A percentile compares a stretch with the other conserved stretches of the same genome.
Evolutionary conservation across 345 rosid species (phyloP).

Genomic region (Eucalyptus cloeziana): DNA sequence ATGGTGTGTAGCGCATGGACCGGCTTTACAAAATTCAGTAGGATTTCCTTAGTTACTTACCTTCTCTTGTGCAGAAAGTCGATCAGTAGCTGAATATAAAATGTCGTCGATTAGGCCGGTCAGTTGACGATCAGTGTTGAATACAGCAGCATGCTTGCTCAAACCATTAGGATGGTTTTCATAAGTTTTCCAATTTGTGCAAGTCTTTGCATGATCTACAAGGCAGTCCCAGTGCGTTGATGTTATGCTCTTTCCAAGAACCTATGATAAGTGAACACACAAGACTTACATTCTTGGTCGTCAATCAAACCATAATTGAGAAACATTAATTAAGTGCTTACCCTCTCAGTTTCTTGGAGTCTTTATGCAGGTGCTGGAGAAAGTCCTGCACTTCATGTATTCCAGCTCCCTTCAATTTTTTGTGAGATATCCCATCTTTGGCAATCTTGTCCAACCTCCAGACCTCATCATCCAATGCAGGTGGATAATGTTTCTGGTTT

Average conservation of each 20-base stretch:
- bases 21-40: not conserved
- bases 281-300: not conserved
- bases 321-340: not conserved
- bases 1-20: not conserved
- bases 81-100: not conserved
- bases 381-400: conserved; percentile 64
- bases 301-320: not conserved
- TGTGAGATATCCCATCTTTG: not conserved
- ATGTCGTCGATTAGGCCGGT: not conserved
- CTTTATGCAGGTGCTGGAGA: conserved; percentile 45
- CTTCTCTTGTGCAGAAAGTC: not conserved
- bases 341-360: conserved; percentile 23
- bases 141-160: not conserved
- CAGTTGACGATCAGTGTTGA: not conserved
- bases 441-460: conserved; percentile 42
- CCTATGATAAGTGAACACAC: not conserved
- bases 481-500: conserved; percentile 2
- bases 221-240: not conserved
- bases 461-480: not conserved
- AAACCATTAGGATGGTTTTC: not conserved
- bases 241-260: not conserved
- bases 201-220: not conserved
- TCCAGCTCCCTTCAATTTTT: conserved; percentile 47
- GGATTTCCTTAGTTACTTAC: not conserved
- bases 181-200: not conserved